Percentiles rank a stretch among this genome's conserved stretches.
Evolutionary conservation across 2,329 filamentous ascomycete species (phyloP).

Genomic region (Aspergillus pseudoglaucus): DNA sequence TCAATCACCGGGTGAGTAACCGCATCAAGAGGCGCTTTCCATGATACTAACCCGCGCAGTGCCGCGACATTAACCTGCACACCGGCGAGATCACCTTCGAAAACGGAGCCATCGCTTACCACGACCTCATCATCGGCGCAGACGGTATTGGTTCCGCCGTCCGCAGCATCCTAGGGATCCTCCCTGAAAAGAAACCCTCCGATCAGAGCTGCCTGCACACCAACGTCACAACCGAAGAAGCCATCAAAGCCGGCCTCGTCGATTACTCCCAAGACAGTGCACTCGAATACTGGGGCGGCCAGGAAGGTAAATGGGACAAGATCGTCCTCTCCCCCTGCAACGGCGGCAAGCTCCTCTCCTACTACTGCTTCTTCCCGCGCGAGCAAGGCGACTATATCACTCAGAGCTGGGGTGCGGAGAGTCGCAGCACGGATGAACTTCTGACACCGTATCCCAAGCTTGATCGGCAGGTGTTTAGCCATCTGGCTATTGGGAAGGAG

Average conservation of each 20-base stretch:
- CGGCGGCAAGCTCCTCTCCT: constrained; percentile 57
- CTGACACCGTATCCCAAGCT: constrained; percentile 56
- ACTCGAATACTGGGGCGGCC: constrained; percentile 65
- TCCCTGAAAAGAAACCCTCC: constrained; percentile 53
- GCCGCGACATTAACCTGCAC: constrained; percentile 48
- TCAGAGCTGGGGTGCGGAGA: constrained; percentile 54
- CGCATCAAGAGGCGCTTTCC: too few relatives aligned
- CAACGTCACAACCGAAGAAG: constrained; percentile 58
- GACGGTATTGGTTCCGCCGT: constrained; percentile 64
- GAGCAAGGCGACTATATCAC: constrained; percentile 54
- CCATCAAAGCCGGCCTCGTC: constrained; percentile 52
- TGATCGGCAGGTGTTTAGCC: constrained; percentile 51
- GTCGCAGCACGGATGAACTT: constrained; percentile 51
- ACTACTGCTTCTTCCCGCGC: constrained; percentile 64
- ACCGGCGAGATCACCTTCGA: constrained; percentile 47
- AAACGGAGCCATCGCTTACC: constrained; percentile 45
- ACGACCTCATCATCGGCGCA: constrained; percentile 58
- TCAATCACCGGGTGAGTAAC: constrained; percentile 47
- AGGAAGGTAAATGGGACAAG: constrained; percentile 57
- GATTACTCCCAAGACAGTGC: constrained; percentile 57
- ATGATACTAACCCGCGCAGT: constrained; percentile 21
- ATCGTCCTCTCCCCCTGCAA: constrained; percentile 66
- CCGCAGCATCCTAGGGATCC: constrained; percentile 57
- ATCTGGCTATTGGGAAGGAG: constrained; percentile 55
- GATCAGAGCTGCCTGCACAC: constrained; percentile 58